A percentile compares a stretch with the other conserved stretches of the same genome.
Evolutionary conservation across 2,329 filamentous ascomycete genomes (phyloP).

Genomic region (Stemphylium vesicarium): DNA sequence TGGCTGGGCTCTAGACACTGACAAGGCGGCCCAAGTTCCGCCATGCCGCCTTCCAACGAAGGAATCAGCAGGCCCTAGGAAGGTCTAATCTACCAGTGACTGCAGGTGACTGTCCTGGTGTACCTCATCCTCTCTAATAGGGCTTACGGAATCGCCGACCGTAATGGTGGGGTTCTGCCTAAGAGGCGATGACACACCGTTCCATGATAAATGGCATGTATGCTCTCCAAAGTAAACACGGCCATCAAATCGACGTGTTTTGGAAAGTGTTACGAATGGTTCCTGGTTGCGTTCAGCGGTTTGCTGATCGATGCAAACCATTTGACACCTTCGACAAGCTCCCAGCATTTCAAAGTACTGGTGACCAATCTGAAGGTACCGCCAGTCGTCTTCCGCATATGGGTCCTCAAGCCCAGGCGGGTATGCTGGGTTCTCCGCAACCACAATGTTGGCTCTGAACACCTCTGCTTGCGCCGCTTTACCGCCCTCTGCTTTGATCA

Average conservation of each 20-base stretch:
- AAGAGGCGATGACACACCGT: conserved; percentile 25
- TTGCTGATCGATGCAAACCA: conserved; percentile 91
- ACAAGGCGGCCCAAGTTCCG: conserved; percentile 25
- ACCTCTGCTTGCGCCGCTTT: conserved; percentile 72
- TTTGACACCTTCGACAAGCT: conserved; percentile 87
- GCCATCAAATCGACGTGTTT: conserved; percentile 81
- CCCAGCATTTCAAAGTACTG: conserved; percentile 76
- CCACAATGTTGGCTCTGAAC: conserved; percentile 88
- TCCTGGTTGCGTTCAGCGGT: conserved; percentile 80
- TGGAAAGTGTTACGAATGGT: conserved; percentile 85
- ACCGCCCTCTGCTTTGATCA: conserved; percentile 69
- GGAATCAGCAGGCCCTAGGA: conserved; percentile 1
- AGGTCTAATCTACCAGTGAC: conserved; percentile 34
- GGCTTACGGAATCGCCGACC: conserved; percentile 45
- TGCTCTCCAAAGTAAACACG: conserved; percentile 92
- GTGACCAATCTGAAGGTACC: conserved; percentile 67
- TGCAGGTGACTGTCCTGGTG: conserved; percentile 29
- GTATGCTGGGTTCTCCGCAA: conserved; percentile 59
- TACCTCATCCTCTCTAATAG: conserved; percentile 41
- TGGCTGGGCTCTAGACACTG: conserved; percentile 7
- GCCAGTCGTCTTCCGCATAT: conserved; percentile 85
- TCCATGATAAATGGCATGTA: conserved; percentile 52
- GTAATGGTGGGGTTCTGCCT: conserved; percentile 48
- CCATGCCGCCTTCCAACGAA: conserved; percentile 15
- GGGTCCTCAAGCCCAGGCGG: conserved; percentile 59